These are phyloP conservation scores for Centella asiatica DNA, from an alignment of 129 eudicot species.

Conservation along the genomic window DNA sequence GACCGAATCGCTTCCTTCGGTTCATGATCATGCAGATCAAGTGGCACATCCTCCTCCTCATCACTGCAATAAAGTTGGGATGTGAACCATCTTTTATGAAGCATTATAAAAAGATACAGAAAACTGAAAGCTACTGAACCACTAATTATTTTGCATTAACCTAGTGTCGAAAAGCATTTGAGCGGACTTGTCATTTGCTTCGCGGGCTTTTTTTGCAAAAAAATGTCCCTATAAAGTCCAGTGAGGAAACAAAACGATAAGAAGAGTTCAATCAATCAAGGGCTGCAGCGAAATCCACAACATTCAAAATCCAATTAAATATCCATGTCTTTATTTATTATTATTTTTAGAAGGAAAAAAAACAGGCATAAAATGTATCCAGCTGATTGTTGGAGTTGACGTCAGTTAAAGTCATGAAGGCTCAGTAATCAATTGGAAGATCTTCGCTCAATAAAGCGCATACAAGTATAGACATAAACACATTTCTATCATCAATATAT, in stretches of 20 bases:
- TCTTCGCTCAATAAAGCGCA: no score
- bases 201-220: slow-evolving; percentile 53
- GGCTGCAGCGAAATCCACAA: no score
- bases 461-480: no score
- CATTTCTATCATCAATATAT: no score
- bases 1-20: slow-evolving; percentile 51
- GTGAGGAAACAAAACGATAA: not conserved
- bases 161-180: slow-evolving; percentile 49
- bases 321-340: no score
- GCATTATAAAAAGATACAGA: not conserved
- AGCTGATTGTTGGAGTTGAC: no score
- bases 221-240: slow-evolving; percentile 55
- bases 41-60: slow-evolving; percentile 32
- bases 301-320: no score
- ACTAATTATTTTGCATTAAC: slow-evolving; percentile 15
- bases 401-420: no score
- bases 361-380: no score
- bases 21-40: slow-evolving; percentile 37
- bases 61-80: slow-evolving; percentile 34
- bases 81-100: not conserved
- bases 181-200: slow-evolving; percentile 59
- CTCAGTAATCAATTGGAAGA: no score
- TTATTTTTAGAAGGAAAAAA: no score
- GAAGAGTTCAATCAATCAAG: not conserved
- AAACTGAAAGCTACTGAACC: not conserved